Percentiles rank a stretch among this genome's conserved stretches.
Evolutionary conservation across 1,139 yeast species (phyloP).

Genomic region (Blastobotrys persicus): DNA sequence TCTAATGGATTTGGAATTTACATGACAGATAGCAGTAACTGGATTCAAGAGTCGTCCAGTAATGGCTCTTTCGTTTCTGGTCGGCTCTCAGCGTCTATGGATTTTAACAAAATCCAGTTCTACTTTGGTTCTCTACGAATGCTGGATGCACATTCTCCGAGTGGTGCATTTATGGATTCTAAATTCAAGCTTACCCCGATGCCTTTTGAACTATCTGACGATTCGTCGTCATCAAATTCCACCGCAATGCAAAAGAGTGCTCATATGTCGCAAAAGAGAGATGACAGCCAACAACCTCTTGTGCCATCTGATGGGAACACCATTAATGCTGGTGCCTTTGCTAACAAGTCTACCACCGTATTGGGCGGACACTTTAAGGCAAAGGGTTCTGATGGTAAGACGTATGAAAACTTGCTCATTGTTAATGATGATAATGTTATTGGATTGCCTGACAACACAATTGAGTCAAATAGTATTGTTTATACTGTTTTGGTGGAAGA

Average conservation of each 20-base stretch:
- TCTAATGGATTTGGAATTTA: constrained; percentile 32
- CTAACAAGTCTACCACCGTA: constrained; percentile 51
- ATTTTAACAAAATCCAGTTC: constrained; percentile 17
- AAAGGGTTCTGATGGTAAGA: constrained; percentile 20
- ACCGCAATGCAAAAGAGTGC: constrained; percentile 21
- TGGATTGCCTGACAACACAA: constrained; percentile 39
- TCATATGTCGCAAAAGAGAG: constrained; percentile 19
- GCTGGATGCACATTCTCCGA: constrained; percentile 27
- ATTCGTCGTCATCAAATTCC: constrained; percentile 27
- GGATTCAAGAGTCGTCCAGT: constrained; percentile 29
- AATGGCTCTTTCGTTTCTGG: constrained; percentile 24
- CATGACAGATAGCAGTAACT: constrained; percentile 27
- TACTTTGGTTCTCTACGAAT: constrained; percentile 30
- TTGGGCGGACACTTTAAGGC: constrained; percentile 53
- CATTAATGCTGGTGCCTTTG: constrained; percentile 39
- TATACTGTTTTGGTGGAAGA: constrained; percentile 45
- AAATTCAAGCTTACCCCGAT: constrained; percentile 28
- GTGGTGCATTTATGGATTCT: constrained; percentile 29
- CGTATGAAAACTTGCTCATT: constrained; percentile 42
- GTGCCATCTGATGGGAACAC: constrained; percentile 19
- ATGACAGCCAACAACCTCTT: constrained; percentile 6
- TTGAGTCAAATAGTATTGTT: constrained; percentile 40
- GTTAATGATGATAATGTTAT: constrained; percentile 33
- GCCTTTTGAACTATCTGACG: constrained; percentile 22
- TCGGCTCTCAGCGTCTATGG: constrained; percentile 21